phyloP scores from a whole-genome alignment of 2,329 filamentous ascomycete genomes.

The Endocalyx cinctus region DNA sequence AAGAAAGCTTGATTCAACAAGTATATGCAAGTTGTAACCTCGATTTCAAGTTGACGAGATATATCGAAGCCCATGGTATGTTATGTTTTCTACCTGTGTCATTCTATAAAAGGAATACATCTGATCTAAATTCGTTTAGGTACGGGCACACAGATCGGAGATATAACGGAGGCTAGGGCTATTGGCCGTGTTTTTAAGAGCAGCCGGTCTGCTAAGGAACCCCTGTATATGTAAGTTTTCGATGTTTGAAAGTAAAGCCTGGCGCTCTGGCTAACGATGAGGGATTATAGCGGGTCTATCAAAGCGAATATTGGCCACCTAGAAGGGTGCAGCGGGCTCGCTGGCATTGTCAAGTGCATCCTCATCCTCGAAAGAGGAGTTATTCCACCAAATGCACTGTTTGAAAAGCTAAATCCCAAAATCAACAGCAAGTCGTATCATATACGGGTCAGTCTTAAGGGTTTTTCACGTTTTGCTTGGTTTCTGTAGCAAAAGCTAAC shows the following conservation, averaged over 20 bases:
- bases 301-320: constrained; percentile 16
- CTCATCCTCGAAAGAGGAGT: constrained; percentile 10
- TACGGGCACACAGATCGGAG: constrained; percentile 3
- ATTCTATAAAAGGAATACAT: no score
- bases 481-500: background rate
- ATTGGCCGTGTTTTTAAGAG: constrained; percentile 1
- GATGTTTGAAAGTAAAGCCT: background rate
- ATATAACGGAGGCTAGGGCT: constrained; percentile 2
- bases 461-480: background rate
- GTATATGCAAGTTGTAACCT: background rate
- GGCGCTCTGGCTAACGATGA: no score
- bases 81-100: no score
- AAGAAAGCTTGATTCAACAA: background rate
- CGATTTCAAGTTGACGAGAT: background rate
- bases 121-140: background rate
- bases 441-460: background rate
- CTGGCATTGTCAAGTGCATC: constrained; percentile 11
- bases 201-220: background rate
- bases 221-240: background rate
- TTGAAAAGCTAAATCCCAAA: constrained; percentile 1
- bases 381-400: constrained; percentile 8
- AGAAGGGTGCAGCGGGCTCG: constrained; percentile 10
- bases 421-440: constrained; percentile 1
- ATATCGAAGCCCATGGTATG: background rate
- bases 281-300: constrained; percentile 9